Base-by-base conservation (phyloP, 805 yeast genomes). In the Cyberlindnera amylophila region DNA sequence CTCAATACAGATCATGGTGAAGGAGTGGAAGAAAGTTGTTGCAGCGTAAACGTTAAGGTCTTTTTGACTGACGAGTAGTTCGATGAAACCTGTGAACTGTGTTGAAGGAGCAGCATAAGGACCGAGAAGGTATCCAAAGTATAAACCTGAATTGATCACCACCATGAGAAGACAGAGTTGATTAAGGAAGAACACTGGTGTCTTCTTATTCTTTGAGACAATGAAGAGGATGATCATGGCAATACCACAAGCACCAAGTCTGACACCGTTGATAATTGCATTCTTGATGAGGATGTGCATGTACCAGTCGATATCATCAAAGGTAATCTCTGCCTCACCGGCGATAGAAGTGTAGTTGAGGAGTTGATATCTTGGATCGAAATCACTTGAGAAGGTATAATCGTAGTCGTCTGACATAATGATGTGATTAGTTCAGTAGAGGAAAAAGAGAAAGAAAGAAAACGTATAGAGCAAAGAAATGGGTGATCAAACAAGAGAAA, bases 141-240 rank as follows among this genome's bases (percentile, higher is more conserved):
- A 80, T 6, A 89, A 62, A 2, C 75, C 72, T 1, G 89, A 75
- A 40, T 85, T 82, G 13, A 88, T 43, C 4, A 82, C 60, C 40
- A 82, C 63, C 4, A 79, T 57, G 3, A 76, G 38, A 39, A 91
- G 66, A 27, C 85, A 76, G 3, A 70, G 38, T 57, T 80, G 81
- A 61, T 90, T 89, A 34, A 88, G 63, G n/a, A 81, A 59, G 59
- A 87, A 91, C 23, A 88, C 75, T 7, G 89, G 86, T 0, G 90
- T 77, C 17, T 62, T 71, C 52, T 71, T 77, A 45, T 74, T 76
- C 41, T 71, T 74, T 2, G 78, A 69, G 7, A 74, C 62, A 44
- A 81, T 58, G 53, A 73, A 69, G 33, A 81, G 62, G 5, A 71
- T 58, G 11, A 74, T 59, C 39, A 76, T 56, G 5, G 80, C 70